Percentiles rank a stretch among this genome's conserved stretches.
Evolutionary conservation across 805 yeast genomes (phyloP).

Genomic region (Nakazawaea ishiwadae): DNA sequence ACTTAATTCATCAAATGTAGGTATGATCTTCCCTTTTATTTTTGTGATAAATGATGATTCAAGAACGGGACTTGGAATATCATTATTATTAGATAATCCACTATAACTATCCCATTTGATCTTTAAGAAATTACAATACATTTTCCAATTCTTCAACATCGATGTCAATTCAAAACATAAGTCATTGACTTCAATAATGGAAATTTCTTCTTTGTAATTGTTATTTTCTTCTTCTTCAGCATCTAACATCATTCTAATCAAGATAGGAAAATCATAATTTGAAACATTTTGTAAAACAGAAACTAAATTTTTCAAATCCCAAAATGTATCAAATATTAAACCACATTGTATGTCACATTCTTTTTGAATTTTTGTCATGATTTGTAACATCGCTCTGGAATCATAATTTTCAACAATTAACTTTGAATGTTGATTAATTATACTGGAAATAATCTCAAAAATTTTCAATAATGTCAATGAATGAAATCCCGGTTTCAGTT

Average conservation of each 20-base stretch:
- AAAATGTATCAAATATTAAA: conserved; percentile 77
- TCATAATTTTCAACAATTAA: conserved; percentile 77
- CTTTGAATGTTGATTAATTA: conserved; percentile 81
- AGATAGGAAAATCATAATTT: conserved; percentile 47
- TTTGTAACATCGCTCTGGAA: conserved; percentile 51
- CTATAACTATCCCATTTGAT: conserved; percentile 56
- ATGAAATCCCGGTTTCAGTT: conserved; percentile 44
- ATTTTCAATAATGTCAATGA: conserved; percentile 60
- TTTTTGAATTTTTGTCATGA: conserved; percentile 68
- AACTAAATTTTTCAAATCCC: conserved; percentile 64
- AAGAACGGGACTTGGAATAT: conserved; percentile 46
- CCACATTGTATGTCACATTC: conserved; percentile 95
- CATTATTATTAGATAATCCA: conserved; percentile 18
- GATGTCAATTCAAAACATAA: conserved; percentile 65
- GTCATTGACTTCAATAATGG: conserved; percentile 65
- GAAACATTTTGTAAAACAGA: conserved; percentile 50
- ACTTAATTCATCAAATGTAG: conserved; percentile 60
- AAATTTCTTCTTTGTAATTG: conserved; percentile 31
- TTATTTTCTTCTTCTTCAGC: conserved; percentile 27
- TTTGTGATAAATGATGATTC: conserved; percentile 54
- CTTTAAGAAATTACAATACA: conserved; percentile 69
- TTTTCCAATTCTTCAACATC: conserved; percentile 81
- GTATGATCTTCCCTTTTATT: conserved; percentile 45
- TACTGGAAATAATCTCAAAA: conserved; percentile 79
- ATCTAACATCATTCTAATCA: conserved; percentile 28